A percentile compares a stretch with the other conserved stretches of the same genome.
Conservation (phyloP, 805 yeast genomes). For the Cyberlindnera suaveolens region DNA sequence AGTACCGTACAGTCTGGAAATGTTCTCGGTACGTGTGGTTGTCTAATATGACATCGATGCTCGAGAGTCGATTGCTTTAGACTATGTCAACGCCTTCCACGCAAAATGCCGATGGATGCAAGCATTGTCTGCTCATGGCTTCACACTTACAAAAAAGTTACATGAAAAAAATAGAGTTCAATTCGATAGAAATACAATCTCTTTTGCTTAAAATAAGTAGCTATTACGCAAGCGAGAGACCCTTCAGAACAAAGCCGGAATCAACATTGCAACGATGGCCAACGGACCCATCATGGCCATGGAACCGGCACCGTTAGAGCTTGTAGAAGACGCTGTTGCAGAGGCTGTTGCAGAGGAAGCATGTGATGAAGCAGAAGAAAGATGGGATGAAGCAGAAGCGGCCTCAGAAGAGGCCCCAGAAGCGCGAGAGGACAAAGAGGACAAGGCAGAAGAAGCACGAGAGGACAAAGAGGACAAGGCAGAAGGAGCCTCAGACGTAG, state of each 20-base stretch:
- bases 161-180: too few relatives aligned
- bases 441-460: background rate
- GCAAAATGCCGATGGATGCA: too few relatives aligned
- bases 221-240: too few relatives aligned
- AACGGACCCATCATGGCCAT: conserved; percentile 15
- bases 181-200: background rate
- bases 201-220: too few relatives aligned
- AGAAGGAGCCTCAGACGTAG: conserved; percentile 2
- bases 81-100: too few relatives aligned
- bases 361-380: conserved; percentile 1
- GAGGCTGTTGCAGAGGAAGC: conserved; percentile 1
- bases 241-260: conserved; percentile 15
- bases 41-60: too few relatives aligned
- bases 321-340: conserved; percentile 5
- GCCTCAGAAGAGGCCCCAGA: conserved; percentile 8
- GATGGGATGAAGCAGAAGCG: conserved; percentile 5
- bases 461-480: conserved; percentile 6
- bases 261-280: conserved; percentile 10
- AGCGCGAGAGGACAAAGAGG: conserved; percentile 5
- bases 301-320: conserved; percentile 11
- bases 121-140: too few relatives aligned
- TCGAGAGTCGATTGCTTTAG: too few relatives aligned
- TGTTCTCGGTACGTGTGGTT: too few relatives aligned
- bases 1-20: too few relatives aligned
- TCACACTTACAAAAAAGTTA: too few relatives aligned